These are phyloP conservation scores for Paraconiothyrium brasiliense DNA, from an alignment of 2,329 filamentous ascomycete genomes.

Conservation along the genomic window DNA sequence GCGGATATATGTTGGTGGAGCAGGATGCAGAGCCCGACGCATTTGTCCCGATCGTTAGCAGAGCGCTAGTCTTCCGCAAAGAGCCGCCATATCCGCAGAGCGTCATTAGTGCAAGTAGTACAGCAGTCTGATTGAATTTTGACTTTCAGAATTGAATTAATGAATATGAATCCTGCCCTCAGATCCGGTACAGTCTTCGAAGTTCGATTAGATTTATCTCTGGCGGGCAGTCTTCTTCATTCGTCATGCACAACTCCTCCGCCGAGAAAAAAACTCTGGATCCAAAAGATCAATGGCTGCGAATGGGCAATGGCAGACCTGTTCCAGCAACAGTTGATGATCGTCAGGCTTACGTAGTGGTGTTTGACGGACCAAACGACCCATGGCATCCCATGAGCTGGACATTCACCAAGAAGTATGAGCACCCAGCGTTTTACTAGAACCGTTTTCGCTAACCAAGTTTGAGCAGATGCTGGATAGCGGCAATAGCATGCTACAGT, in stretches of 20 bases:
- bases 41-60: too few relatives aligned
- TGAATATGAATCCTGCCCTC: neutral
- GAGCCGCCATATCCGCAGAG: constrained; percentile 6
- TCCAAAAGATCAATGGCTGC: neutral
- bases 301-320: neutral
- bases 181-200: neutral
- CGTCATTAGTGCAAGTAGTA: neutral
- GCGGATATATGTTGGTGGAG: too few relatives aligned
- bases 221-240: neutral
- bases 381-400: neutral
- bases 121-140: neutral
- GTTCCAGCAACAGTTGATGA: neutral
- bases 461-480: neutral
- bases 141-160: neutral
- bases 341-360: neutral
- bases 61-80: neutral
- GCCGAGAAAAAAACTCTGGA: neutral
- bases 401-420: neutral
- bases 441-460: neutral
- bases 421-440: neutral
- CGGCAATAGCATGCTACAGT: neutral
- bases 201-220: too few relatives aligned
- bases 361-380: neutral
- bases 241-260: neutral
- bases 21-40: too few relatives aligned